phyloP scores from a whole-genome alignment of 352 stramenopile species.

The Pythium aphanidermatum region DNA sequence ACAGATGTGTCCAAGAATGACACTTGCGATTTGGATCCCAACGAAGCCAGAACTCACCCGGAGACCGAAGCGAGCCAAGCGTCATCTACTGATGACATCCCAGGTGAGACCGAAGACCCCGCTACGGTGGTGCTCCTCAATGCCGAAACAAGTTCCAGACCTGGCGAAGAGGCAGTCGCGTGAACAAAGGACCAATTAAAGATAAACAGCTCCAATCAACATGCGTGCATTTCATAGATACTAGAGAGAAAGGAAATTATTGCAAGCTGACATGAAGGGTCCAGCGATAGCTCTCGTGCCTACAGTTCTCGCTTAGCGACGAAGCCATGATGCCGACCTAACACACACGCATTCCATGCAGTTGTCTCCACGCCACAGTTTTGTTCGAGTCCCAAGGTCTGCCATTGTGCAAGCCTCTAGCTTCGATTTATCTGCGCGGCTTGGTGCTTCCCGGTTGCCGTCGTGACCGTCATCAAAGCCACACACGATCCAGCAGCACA shows the following conservation, averaged over 20 bases:
- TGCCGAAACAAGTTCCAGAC: too few relatives aligned
- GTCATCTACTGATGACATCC: conserved; percentile 3
- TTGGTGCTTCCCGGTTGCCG: conserved; percentile 19
- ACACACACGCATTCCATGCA: too few relatives aligned
- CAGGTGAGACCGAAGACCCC: conserved; percentile 7
- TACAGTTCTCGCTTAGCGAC: too few relatives aligned
- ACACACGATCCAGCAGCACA: conserved; percentile 10
- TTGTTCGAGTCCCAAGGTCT: conserved; percentile 15
- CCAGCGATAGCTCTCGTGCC: too few relatives aligned
- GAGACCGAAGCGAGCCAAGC: conserved; percentile 13
- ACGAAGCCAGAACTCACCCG: background rate
- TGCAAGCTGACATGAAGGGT: too few relatives aligned
- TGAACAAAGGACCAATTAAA: background rate
- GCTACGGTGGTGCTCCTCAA: background rate
- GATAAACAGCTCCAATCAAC: background rate
- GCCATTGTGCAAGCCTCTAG: conserved; percentile 23
- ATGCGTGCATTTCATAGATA: background rate
- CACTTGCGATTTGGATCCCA: background rate
- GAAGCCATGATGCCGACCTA: too few relatives aligned
- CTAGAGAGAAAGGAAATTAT: background rate
- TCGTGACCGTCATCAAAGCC: conserved; percentile 5
- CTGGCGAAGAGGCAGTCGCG: too few relatives aligned
- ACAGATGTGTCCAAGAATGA: background rate
- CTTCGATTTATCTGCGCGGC: conserved; percentile 14
- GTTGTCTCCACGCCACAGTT: conserved; percentile 23